These are phyloP conservation scores for Talaromyces wortmannii DNA, from an alignment of 495 filamentous ascomycete species.

Conservation along the genomic window DNA sequence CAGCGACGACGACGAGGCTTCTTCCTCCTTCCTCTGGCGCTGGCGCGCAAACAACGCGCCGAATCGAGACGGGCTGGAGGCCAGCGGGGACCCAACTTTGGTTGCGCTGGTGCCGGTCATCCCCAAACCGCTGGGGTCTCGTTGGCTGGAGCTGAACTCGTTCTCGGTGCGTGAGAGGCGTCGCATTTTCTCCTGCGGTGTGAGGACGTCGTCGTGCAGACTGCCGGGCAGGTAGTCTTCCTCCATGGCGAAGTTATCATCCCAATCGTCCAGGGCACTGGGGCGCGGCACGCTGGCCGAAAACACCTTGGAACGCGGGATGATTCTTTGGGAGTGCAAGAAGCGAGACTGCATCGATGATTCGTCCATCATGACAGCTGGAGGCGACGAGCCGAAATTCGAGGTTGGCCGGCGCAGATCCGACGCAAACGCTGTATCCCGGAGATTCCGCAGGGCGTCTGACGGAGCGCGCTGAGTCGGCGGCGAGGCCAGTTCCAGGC, in stretches of 20 bases:
- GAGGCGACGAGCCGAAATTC: slow-evolving; percentile 59
- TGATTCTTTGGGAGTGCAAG: slow-evolving; percentile 78
- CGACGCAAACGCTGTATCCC: slow-evolving; percentile 78
- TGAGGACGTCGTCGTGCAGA: slow-evolving; percentile 88
- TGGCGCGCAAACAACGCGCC: slow-evolving; percentile 73
- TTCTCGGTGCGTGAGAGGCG: slow-evolving; percentile 69
- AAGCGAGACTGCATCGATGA: slow-evolving; percentile 54
- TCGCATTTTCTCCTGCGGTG: slow-evolving; percentile 80
- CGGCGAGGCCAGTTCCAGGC: slow-evolving; percentile 67
- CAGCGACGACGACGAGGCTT: slow-evolving; percentile 53
- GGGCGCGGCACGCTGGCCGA: slow-evolving; percentile 71
- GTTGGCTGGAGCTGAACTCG: slow-evolving; percentile 53
- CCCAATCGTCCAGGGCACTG: slow-evolving; percentile 66
- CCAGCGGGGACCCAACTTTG: slow-evolving; percentile 75
- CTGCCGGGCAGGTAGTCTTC: slow-evolving; percentile 87
- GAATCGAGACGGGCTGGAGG: slow-evolving; percentile 81
- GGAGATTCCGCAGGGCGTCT: slow-evolving; percentile 71
- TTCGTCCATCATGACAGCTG: slow-evolving; percentile 36
- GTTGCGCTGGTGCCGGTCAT: slow-evolving; percentile 54
- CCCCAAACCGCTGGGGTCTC: slow-evolving; percentile 51
- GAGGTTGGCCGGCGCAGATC: slow-evolving; percentile 46
- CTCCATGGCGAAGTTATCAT: slow-evolving; percentile 81
- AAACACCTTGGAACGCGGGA: slow-evolving; percentile 57
- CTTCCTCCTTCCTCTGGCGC: slow-evolving; percentile 68
- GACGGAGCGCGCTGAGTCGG: slow-evolving; percentile 57